These are phyloP conservation scores for Pterothamnion heteromorphum DNA, from an alignment of 31 red algal genomes.

Conservation along the genomic window DNA sequence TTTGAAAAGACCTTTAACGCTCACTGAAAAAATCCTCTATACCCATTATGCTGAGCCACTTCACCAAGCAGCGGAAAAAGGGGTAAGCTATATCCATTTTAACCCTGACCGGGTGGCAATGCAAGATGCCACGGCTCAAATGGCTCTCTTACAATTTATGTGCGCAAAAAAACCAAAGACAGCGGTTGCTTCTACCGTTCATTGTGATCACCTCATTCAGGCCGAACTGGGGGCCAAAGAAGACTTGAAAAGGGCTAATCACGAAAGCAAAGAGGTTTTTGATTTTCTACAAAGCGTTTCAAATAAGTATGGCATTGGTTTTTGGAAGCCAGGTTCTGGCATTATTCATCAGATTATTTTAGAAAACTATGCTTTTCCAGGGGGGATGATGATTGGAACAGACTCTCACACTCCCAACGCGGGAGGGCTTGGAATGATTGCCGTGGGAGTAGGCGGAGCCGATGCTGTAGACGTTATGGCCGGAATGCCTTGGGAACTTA, in stretches of 20 bases:
- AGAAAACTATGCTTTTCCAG: constrained; percentile 99
- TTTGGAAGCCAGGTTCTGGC: constrained; percentile 97
- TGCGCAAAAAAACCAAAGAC: constrained; percentile 69
- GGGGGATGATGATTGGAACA: constrained; percentile 97
- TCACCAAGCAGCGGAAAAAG: too few relatives aligned
- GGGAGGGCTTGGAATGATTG: constrained; percentile 87
- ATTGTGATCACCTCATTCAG: constrained; percentile 98
- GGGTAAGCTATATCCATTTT: too few relatives aligned
- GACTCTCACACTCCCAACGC: constrained; percentile 99
- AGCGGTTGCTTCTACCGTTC: constrained; percentile 90
- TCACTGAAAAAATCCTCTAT: constrained; percentile 97
- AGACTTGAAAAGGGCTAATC: constrained; percentile 79
- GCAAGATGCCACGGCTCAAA: constrained; percentile 99
- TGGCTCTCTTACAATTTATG: constrained; percentile 99
- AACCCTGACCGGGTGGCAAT: constrained; percentile 94
- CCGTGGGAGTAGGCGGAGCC: constrained; percentile 96
- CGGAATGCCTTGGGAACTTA: constrained; percentile 96
- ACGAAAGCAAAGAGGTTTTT: constrained; percentile 90
- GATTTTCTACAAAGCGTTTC: constrained; percentile 82
- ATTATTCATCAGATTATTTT: constrained; percentile 99
- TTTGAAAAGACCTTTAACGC: constrained; percentile 80
- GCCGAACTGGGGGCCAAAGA: constrained; percentile 79
- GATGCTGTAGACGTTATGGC: constrained; percentile 99
- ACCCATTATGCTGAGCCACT: constrained; percentile 91
- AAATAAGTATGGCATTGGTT: constrained; percentile 93